Evolutionary conservation across 2,329 filamentous ascomycete genomes (phyloP).

Genomic region (Apiospora hydei): DNA sequence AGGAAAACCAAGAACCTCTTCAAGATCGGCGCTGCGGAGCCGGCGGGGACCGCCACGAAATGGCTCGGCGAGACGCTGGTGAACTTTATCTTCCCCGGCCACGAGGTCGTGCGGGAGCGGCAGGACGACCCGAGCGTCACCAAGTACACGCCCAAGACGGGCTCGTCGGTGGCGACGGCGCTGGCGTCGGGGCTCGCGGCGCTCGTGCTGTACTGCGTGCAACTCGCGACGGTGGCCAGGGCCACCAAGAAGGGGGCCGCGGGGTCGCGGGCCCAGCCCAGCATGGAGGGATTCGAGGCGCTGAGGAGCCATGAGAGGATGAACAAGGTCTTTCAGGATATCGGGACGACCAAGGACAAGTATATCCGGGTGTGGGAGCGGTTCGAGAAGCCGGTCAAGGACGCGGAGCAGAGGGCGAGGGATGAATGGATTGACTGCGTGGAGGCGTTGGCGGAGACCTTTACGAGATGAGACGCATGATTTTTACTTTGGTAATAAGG

Average conservation of each 20-base stretch:
- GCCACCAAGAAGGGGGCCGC: background rate
- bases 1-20: background rate
- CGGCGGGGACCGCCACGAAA: background rate
- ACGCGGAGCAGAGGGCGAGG: background rate
- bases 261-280: background rate
- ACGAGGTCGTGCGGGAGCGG: background rate
- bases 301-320: background rate
- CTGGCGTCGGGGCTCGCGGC: background rate
- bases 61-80: background rate
- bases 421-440: background rate
- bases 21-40: background rate
- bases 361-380: conserved; percentile 1
- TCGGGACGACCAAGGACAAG: background rate
- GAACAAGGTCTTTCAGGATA: background rate
- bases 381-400: background rate
- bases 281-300: background rate
- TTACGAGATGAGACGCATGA: no score
- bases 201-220: background rate
- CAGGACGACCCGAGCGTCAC: background rate
- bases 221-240: no score
- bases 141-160: background rate
- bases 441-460: background rate
- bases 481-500: no score
- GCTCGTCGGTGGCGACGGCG: background rate
- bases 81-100: background rate